phyloP scores from a whole-genome alignment of 805 yeast species.

The Wickerhamiella azymoides region DNA sequence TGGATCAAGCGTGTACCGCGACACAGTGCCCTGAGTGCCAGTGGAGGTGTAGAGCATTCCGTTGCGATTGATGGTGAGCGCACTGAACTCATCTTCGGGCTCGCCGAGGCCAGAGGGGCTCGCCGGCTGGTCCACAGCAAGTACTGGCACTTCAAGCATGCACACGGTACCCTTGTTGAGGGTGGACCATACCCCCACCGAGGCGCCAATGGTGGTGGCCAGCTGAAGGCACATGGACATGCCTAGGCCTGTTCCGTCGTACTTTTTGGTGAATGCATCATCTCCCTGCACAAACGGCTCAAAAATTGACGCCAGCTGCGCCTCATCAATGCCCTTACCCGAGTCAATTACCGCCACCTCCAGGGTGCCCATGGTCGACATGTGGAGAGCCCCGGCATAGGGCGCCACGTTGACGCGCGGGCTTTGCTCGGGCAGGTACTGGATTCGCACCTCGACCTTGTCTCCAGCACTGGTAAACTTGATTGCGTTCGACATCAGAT shows the following conservation, averaged over 20 bases:
- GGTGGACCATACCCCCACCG: constrained; percentile 30
- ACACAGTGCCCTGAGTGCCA: constrained; percentile 2
- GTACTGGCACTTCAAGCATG: constrained; percentile 14
- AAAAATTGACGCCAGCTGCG: constrained; percentile 68
- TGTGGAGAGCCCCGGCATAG: background rate
- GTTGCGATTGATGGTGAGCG: background rate
- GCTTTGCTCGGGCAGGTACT: constrained; percentile 5
- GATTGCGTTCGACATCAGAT: constrained; percentile 74
- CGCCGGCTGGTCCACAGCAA: too few relatives aligned
- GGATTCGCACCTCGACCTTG: constrained; percentile 18
- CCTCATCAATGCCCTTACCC: constrained; percentile 82
- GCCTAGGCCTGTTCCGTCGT: constrained; percentile 94
- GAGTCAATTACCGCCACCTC: constrained; percentile 73
- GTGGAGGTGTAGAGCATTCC: constrained; percentile 7
- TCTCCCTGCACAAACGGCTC: constrained; percentile 97
- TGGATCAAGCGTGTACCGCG: background rate
- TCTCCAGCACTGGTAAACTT: constrained; percentile 69
- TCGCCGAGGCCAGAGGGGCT: background rate
- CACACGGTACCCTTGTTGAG: constrained; percentile 20
- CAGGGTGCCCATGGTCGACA: constrained; percentile 18
- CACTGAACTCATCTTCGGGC: background rate
- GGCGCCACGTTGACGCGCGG: background rate
- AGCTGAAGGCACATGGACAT: constrained; percentile 77
- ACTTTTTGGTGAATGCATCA: constrained; percentile 76
- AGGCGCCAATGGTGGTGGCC: constrained; percentile 80